A percentile compares a stretch with the other conserved stretches of the same genome.
Conservation (phyloP, 345 rosid genomes). For the Eucalyptus pauciflora region DNA sequence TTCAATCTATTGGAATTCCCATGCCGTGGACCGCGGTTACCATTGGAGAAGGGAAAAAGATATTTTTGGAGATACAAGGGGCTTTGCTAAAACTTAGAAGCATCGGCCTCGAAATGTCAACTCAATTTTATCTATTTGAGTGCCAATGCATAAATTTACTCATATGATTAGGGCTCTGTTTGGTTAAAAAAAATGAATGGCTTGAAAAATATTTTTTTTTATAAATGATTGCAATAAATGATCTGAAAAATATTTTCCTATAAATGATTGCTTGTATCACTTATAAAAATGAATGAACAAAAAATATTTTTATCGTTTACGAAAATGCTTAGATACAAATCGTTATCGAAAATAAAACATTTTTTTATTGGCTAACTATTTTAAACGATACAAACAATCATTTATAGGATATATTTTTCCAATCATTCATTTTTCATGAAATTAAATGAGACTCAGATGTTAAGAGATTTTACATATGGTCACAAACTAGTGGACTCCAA, state of each 20-base stretch:
- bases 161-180: neutral
- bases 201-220: neutral
- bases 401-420: neutral
- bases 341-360: accelerated
- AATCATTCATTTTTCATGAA: neutral
- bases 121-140: neutral
- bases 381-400: neutral
- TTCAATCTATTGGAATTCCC: neutral
- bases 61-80: neutral
- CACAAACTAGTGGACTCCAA: neutral
- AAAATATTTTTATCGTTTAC: accelerated
- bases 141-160: neutral
- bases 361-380: neutral
- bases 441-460: neutral
- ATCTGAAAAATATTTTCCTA: neutral
- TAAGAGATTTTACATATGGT: neutral
- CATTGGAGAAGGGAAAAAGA: neutral
- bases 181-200: neutral
- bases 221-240: neutral
- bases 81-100: neutral
- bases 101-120: neutral
- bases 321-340: neutral
- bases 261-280: accelerated
- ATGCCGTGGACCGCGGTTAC: neutral
- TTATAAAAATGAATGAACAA: neutral